phyloP scores from a whole-genome alignment of 148 eudicot genomes.

The Suaeda aralocaspica region DNA sequence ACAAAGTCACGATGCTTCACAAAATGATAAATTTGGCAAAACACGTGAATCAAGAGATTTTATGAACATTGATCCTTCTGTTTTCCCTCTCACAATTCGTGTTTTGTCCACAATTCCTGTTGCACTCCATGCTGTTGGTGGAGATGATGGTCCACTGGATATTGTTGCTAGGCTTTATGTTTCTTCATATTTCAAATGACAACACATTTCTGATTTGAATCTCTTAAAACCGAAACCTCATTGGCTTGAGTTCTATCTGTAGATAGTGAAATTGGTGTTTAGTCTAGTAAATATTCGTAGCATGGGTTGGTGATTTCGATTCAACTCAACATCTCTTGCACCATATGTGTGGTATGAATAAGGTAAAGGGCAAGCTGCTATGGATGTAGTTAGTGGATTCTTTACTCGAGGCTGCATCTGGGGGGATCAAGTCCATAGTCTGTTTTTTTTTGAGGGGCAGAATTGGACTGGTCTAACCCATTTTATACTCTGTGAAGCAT shows the following conservation, averaged over 20 bases:
- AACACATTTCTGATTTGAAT: neutral
- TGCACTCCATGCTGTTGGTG: constrained; percentile 79
- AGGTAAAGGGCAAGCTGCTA: constrained; percentile 9
- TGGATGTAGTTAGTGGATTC: constrained; percentile 22
- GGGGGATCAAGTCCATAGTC: neutral
- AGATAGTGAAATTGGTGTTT: constrained; percentile 17
- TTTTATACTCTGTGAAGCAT: no score
- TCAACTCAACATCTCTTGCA: neutral
- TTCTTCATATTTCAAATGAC: constrained; percentile 59
- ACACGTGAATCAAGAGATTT: constrained; percentile 10
- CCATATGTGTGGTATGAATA: neutral
- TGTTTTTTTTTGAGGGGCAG: constrained; percentile 3
- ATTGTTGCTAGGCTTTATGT: constrained; percentile 70
- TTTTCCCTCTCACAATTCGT: constrained; percentile 61
- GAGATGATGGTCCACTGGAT: constrained; percentile 82
- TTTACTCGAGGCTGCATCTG: constrained; percentile 22
- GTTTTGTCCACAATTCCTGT: constrained; percentile 74
- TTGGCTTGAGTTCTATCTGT: constrained; percentile 5
- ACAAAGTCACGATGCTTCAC: constrained; percentile 22
- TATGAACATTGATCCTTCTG: constrained; percentile 36
- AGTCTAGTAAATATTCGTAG: constrained; percentile 12
- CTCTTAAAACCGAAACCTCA: neutral
- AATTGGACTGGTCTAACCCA: constrained; percentile 1
- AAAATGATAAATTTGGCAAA: constrained; percentile 13
- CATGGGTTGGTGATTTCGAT: neutral